A percentile compares a stretch with the other conserved stretches of the same genome.
Conservation (phyloP, 306 rosid species). For the Sphenostylis stenocarpa region DNA sequence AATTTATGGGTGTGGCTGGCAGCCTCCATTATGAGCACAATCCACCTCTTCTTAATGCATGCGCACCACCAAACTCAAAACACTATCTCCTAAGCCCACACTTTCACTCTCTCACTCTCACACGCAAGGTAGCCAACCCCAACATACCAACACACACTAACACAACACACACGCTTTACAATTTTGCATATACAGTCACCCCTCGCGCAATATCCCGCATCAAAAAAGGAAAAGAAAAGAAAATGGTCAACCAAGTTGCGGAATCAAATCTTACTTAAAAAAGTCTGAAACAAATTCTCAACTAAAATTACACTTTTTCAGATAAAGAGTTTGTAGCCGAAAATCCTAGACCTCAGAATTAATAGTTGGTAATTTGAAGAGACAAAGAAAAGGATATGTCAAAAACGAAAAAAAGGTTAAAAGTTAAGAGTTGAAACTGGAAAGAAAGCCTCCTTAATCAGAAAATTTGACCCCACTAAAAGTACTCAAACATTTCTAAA, state of each 20-base stretch:
- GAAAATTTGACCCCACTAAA: conserved; percentile 45
- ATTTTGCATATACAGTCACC: conserved; percentile 32
- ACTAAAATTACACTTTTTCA: conserved; percentile 19
- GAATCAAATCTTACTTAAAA: conserved; percentile 55
- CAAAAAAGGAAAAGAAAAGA: background rate
- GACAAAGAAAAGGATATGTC: conserved; percentile 33
- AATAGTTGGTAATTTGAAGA: conserved; percentile 37
- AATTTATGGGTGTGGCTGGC: conserved; percentile 82
- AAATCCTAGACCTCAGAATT: conserved; percentile 21
- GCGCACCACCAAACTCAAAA: conserved; percentile 92
- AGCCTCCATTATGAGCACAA: conserved; percentile 47
- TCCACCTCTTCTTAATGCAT: conserved; percentile 63
- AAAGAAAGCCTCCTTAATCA: conserved; percentile 18
- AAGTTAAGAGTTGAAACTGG: conserved; percentile 19
- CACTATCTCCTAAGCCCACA: conserved; percentile 53
- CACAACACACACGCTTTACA: background rate
- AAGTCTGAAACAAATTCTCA: conserved; percentile 44
- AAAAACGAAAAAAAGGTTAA: background rate
- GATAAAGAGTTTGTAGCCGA: conserved; percentile 35
- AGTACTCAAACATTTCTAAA: conserved; percentile 32
- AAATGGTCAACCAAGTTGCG: conserved; percentile 60
- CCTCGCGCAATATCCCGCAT: conserved; percentile 10
- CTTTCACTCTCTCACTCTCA: conserved; percentile 36
- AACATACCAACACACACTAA: conserved; percentile 34
- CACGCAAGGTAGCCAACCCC: conserved; percentile 46